Percentiles rank a stretch among this genome's conserved stretches.
Evolutionary conservation across 1,284 basidiomycete species (phyloP).

Genomic region (Singerocomus rubriflavus): DNA sequence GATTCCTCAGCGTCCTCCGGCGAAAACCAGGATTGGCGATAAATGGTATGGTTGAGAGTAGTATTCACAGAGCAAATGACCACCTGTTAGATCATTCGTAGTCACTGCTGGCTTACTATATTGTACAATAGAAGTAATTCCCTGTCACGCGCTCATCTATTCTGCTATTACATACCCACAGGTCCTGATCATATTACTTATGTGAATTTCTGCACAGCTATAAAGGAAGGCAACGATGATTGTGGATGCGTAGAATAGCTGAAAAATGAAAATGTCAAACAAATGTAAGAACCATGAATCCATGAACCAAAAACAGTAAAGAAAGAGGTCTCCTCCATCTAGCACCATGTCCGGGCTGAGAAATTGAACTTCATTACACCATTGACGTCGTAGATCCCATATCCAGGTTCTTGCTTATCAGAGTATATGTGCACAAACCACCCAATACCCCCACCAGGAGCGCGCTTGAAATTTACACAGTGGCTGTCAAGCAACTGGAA

Average conservation of each 20-base stretch:
- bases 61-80: slow-evolving; percentile 1
- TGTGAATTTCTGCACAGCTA: not conserved
- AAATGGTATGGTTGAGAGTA: slow-evolving; percentile 65
- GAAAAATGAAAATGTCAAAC: not conserved
- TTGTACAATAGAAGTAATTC: slow-evolving; percentile 21
- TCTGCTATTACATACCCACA: not conserved
- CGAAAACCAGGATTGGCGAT: slow-evolving; percentile 51
- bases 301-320: not conserved
- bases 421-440: slow-evolving; percentile 81
- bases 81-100: slow-evolving; percentile 1
- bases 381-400: slow-evolving; percentile 54
- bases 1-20: slow-evolving; percentile 63
- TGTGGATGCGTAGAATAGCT: slow-evolving; percentile 5
- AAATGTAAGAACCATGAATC: not conserved
- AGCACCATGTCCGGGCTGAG: slow-evolving; percentile 46
- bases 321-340: slow-evolving; percentile 4
- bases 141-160: slow-evolving; percentile 17
- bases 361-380: slow-evolving; percentile 57
- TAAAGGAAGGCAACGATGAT: slow-evolving; percentile 2
- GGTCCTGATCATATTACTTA: not conserved
- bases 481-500: slow-evolving; percentile 62
- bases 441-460: slow-evolving; percentile 61
- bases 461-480: slow-evolving; percentile 58
- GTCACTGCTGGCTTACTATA: slow-evolving; percentile 10
- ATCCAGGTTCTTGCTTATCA: slow-evolving; percentile 62